Conservation (phyloP, 805 yeast genomes). For the Brettanomyces custersianus region DNA sequence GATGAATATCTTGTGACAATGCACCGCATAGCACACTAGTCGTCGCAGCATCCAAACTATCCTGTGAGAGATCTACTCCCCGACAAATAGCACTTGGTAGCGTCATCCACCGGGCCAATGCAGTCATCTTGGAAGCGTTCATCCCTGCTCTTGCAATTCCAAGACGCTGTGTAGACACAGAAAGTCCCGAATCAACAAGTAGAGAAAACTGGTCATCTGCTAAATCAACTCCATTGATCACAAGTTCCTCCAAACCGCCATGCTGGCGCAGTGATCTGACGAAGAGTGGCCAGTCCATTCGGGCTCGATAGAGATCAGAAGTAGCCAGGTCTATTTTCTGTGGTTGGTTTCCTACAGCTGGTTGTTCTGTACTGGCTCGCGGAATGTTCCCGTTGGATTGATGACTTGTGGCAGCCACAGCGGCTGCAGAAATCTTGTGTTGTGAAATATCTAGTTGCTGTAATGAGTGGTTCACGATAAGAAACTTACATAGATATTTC, state of each 20-base stretch:
- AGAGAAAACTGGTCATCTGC: conserved; percentile 31
- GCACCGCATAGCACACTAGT: conserved; percentile 36
- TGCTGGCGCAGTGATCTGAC: conserved; percentile 31
- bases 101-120: conserved; percentile 40
- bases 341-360: conserved; percentile 23
- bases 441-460: conserved; percentile 50
- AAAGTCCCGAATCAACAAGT: conserved; percentile 33
- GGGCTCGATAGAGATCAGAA: too few relatives aligned
- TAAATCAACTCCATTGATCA: conserved; percentile 47
- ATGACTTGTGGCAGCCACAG: background rate
- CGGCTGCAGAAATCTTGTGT: conserved; percentile 34
- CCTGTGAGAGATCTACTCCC: conserved; percentile 49
- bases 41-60: conserved; percentile 39
- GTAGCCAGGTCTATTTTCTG: too few relatives aligned
- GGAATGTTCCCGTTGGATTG: background rate
- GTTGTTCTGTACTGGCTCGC: conserved; percentile 26
- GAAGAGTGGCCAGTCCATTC: conserved; percentile 47
- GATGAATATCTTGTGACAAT: conserved; percentile 20
- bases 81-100: conserved; percentile 35
- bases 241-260: conserved; percentile 51
- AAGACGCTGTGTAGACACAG: conserved; percentile 35
- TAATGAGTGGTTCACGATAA: conserved; percentile 32
- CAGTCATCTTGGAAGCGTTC: conserved; percentile 30
- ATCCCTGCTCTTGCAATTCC: conserved; percentile 48
- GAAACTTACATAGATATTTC: conserved; percentile 40